Evolutionary conservation across 2,329 filamentous ascomycete species (phyloP).

Genomic region (Aspergillus hortae): DNA sequence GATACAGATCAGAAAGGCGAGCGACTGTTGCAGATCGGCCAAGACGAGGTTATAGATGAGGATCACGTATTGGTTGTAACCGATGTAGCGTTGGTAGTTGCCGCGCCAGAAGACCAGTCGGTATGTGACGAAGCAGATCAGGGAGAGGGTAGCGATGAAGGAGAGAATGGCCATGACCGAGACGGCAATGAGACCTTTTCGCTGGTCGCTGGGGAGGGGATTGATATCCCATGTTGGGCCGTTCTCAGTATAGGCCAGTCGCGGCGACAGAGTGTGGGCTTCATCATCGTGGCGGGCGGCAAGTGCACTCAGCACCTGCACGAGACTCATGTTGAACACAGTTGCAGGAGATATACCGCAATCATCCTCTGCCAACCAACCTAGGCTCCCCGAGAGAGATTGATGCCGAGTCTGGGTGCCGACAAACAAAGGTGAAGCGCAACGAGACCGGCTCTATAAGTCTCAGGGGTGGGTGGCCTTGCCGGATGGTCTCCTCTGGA

Average conservation of each 20-base stretch:
- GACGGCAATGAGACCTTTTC: constrained; percentile 46
- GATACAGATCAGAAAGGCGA: constrained; percentile 49
- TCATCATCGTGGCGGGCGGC: constrained; percentile 12
- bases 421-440: too few relatives aligned
- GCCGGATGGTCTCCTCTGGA: not conserved
- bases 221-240: constrained; percentile 24
- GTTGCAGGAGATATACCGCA: constrained; percentile 3
- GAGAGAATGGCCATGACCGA: constrained; percentile 47
- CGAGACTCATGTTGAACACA: constrained; percentile 14
- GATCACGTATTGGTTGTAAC: constrained; percentile 54
- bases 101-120: constrained; percentile 50
- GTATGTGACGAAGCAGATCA: constrained; percentile 50
- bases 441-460: not conserved
- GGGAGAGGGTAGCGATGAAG: constrained; percentile 39
- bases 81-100: constrained; percentile 48
- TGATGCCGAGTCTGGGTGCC: too few relatives aligned
- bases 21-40: constrained; percentile 51
- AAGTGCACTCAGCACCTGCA: constrained; percentile 12
- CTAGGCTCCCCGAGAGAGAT: too few relatives aligned
- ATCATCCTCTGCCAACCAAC: constrained; percentile 8
- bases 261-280: constrained; percentile 17
- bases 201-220: constrained; percentile 32
- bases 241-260: constrained; percentile 16
- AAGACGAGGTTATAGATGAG: constrained; percentile 53
- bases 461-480: constrained; percentile 3